Evolutionary conservation across 176 grass and related monocot genomes (phyloP), one percentile per base, ranked within the genome.

Genomic region (Rhynchospora tenuis): DNA sequence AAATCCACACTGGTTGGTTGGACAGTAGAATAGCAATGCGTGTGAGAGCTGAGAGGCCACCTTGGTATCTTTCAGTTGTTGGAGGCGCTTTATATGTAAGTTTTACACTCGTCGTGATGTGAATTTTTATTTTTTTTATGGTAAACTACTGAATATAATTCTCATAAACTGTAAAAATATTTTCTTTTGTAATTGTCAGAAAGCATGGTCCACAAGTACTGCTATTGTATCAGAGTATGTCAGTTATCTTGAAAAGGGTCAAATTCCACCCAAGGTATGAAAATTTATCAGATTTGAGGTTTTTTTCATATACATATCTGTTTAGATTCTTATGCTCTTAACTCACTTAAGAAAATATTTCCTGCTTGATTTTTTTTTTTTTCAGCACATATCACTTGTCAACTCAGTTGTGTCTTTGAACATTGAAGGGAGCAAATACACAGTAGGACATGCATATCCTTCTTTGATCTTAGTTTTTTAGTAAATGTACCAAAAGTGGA

Each of bases 1-100:
- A 91, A 82, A 99, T 99, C 65, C 96, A 99, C 74, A 99, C 96
- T 79, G 91, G 96, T 71, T 99, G 93, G 96, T 85, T 99, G 48
- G 96, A 99, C 71, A 95, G 96, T 86, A 95, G 96, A 92, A 99
- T 99, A 81, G 96, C 91, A 80, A 99, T 99, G 96, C 93, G 96
- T 55, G 96, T 99, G 84, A 93, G 96, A 90, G 96, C 96, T 67
- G 96, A 99, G 88, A 95, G 96, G 85, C 93, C 93, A 58, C 96
- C 96, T 89, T 99, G 93, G 96, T 95, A 99, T 86, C 86, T 99
- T 64, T 99, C 93, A 68, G 96, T 99, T 90, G 96, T 99, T 89
- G 96, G 91, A 81, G 93, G 93, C 79, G 85, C 91, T 85, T 84
- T 99, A 86, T 99, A 99, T 88, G 96, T 99, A 95, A 50, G 91